A percentile compares a stretch with the other conserved stretches of the same genome.
Evolutionary conservation across 2,329 filamentous ascomycete genomes (phyloP).

Genomic region (Epicoccum nigrum): DNA sequence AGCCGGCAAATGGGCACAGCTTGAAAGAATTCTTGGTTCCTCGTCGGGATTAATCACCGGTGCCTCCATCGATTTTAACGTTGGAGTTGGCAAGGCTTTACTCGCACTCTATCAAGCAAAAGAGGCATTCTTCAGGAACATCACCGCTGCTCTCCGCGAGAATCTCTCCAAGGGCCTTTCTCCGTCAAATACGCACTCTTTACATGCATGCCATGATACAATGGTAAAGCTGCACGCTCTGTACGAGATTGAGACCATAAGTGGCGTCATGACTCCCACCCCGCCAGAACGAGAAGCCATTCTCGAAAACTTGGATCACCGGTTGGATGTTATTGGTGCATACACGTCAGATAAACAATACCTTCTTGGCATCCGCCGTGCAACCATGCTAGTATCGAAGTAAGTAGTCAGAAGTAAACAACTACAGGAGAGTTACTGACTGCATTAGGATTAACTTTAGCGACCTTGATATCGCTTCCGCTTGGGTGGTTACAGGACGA

Average conservation of each 20-base stretch:
- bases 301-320: slow-evolving; percentile 68
- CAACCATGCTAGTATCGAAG: slow-evolving; percentile 81
- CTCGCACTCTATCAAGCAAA: slow-evolving; percentile 64
- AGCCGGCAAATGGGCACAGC: slow-evolving; percentile 77
- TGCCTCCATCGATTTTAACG: slow-evolving; percentile 73
- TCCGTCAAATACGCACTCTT: slow-evolving; percentile 75
- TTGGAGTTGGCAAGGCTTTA: slow-evolving; percentile 74
- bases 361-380: slow-evolving; percentile 81
- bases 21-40: slow-evolving; percentile 66
- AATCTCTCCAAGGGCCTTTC: slow-evolving; percentile 77
- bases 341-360: slow-evolving; percentile 95
- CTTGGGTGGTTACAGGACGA: slow-evolving; percentile 85
- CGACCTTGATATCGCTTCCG: slow-evolving; percentile 75
- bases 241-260: slow-evolving; percentile 83
- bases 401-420: slow-evolving; percentile 49
- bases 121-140: slow-evolving; percentile 58
- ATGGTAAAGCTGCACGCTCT: slow-evolving; percentile 86
- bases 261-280: slow-evolving; percentile 49
- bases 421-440: slow-evolving; percentile 15
- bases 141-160: slow-evolving; percentile 70
- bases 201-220: slow-evolving; percentile 83
- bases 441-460: slow-evolving; percentile 61
- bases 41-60: slow-evolving; percentile 49
- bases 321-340: slow-evolving; percentile 87
- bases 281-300: slow-evolving; percentile 42